Conservation (phyloP, 805 yeast genomes). For the Lachancea mirantina region DNA sequence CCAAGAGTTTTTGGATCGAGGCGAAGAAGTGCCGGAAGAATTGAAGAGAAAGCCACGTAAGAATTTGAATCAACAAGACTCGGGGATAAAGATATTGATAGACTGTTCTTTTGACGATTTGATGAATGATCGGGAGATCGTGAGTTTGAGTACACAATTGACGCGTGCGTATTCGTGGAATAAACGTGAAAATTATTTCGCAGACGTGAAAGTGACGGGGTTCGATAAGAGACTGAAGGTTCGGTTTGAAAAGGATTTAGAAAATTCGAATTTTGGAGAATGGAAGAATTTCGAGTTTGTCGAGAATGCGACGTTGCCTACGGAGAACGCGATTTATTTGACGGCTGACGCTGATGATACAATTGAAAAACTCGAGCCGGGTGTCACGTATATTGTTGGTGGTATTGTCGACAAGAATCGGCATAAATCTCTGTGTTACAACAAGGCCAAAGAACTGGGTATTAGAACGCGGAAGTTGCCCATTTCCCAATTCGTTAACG, state of each 20-base stretch:
- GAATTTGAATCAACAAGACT: conserved; percentile 38
- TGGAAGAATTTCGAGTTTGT: conserved; percentile 66
- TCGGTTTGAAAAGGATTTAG: conserved; percentile 59
- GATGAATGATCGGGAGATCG: conserved; percentile 68
- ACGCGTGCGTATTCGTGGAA: conserved; percentile 77
- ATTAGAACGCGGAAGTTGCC: conserved; percentile 75
- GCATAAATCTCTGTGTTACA: conserved; percentile 68
- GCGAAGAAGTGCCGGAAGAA: conserved; percentile 36
- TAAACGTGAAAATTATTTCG: conserved; percentile 49
- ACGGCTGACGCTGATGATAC: conserved; percentile 82
- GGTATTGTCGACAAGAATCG: conserved; percentile 96
- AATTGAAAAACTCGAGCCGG: conserved; percentile 55
- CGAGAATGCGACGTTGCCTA: conserved; percentile 31
- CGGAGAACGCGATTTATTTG: conserved; percentile 51
- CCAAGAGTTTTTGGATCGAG: conserved; percentile 31
- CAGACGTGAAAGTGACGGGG: conserved; percentile 54
- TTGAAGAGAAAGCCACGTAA: conserved; percentile 32
- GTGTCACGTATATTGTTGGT: conserved; percentile 78
- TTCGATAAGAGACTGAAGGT: conserved; percentile 58
- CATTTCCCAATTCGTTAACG: conserved; percentile 71
- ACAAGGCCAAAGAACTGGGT: conserved; percentile 72
- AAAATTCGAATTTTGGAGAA: conserved; percentile 43
- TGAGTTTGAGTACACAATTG: conserved; percentile 71
- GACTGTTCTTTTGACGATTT: conserved; percentile 89
- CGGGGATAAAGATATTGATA: conserved; percentile 52